Evolutionary conservation across 73 alveolate genomes (phyloP), one percentile per base, ranked within the genome.

Genomic region (Paramecium bursaria): DNA sequence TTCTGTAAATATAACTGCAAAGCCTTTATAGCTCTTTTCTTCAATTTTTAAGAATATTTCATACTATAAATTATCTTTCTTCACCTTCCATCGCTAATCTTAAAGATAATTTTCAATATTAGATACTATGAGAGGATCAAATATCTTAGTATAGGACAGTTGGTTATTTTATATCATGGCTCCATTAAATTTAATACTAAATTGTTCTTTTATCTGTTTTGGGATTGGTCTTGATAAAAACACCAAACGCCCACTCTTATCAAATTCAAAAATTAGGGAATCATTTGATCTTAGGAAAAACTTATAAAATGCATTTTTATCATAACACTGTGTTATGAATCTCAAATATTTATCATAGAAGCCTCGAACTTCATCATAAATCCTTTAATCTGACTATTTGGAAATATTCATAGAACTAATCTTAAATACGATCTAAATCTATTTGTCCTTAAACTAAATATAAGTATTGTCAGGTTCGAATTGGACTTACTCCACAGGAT

Each of bases 281-380:
- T 67, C 82, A 42, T 67, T 67, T n/a, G 82, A 67, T 67, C 82
- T 67, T 6, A 67, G 46, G 19, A 67, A 67, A 47, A 67, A 67
- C 21, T 67, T 67, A 67, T 67, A 67, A 35, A 67, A 67, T 2
- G 82, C 82, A 39, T 57, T 67, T 10, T 67, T 67, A 67, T 67
- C 82, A 67, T 25, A 67, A 14, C 82, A 67, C 27, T 67, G 60
- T 67, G 60, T 33, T 1, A 67, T 67, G 13, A 67, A 67, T 67
- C 82, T 3, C 1, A 67, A 29, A 19, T 67, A 67, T 42, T 67
- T 67, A 4, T 67, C 82, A 67, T 67, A 67, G 22, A 21, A 67
- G 0, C 44, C 46, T 67, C 44, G 33, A 3, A 67, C 50, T 19
- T 67, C 82, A 0, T 53, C 17, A 67, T 67, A 67, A 10, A 67